These are phyloP conservation scores for Trichoderma polysporum DNA, from an alignment of 2,329 filamentous ascomycete species.

Conservation along the genomic window DNA sequence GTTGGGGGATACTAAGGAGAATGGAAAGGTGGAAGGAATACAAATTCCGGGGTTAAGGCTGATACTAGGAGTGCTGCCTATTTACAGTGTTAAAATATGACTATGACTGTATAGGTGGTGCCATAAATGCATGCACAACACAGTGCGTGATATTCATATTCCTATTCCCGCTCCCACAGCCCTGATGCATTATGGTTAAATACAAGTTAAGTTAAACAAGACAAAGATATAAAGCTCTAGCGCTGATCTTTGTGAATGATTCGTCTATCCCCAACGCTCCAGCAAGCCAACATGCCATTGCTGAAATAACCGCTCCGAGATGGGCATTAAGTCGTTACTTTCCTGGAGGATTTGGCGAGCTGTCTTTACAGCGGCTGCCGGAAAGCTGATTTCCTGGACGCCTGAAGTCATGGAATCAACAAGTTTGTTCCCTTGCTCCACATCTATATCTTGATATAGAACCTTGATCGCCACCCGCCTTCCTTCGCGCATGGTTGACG, in stretches of 20 bases:
- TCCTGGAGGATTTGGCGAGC: conserved; percentile 45
- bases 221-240: neutral
- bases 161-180: neutral
- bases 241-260: neutral
- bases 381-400: conserved; percentile 60
- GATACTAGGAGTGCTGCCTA: conserved; percentile 11
- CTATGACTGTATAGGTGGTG: neutral
- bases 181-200: neutral
- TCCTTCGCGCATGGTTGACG: conserved; percentile 39
- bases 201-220: neutral
- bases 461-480: conserved; percentile 51
- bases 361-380: conserved; percentile 47
- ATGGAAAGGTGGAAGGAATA: neutral
- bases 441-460: conserved; percentile 47
- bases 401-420: conserved; percentile 53
- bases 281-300: conserved; percentile 69
- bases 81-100: neutral
- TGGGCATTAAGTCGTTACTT: conserved; percentile 55
- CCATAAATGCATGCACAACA: fast-evolving
- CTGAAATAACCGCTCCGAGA: conserved; percentile 55
- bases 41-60: neutral
- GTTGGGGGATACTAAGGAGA: neutral
- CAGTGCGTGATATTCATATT: neutral
- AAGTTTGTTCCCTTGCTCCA: conserved; percentile 47
- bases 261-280: conserved; percentile 38